phyloP scores from a whole-genome alignment of 2,329 filamentous ascomycete genomes.

The Aureobasidium sp. region DNA sequence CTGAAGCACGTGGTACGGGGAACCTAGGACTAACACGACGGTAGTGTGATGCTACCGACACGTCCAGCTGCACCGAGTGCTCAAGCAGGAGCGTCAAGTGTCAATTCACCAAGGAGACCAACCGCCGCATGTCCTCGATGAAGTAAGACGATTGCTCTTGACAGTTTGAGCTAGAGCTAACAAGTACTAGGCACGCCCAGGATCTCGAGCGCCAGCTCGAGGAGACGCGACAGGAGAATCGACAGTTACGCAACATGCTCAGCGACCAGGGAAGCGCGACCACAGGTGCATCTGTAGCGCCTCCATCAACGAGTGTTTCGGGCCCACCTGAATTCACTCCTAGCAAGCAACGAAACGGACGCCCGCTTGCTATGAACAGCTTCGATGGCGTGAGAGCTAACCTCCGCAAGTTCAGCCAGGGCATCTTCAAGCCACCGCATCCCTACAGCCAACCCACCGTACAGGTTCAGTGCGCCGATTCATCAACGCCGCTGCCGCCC shows the following conservation, averaged over 20 bases:
- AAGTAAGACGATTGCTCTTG: conserved; percentile 52
- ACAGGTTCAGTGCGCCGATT: conserved; percentile 40
- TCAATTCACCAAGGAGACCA: conserved; percentile 98
- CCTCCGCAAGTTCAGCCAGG: conserved; percentile 65
- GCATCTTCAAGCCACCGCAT: conserved; percentile 71
- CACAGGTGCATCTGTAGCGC: background rate
- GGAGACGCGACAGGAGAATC: conserved; percentile 72
- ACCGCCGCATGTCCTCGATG: conserved; percentile 96
- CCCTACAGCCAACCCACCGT: conserved; percentile 53
- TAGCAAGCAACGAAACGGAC: conserved; percentile 52
- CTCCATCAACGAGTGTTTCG: background rate
- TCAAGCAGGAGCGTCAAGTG: conserved; percentile 95
- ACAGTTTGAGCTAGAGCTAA: background rate
- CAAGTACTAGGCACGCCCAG: conserved; percentile 64
- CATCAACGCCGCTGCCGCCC: conserved; percentile 52
- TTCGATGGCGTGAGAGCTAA: conserved; percentile 65
- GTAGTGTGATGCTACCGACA: conserved; percentile 90
- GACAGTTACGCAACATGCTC: conserved; percentile 61
- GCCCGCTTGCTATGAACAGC: conserved; percentile 58
- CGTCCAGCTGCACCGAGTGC: conserved; percentile 92
- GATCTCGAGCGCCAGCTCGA: conserved; percentile 90
- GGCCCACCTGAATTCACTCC: conserved; percentile 9
- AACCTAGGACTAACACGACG: conserved; percentile 15
- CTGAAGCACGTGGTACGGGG: background rate
- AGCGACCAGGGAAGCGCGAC: conserved; percentile 28